Base-by-base conservation (phyloP, 805 yeast species). In the Kregervanrija pseudodelftensis region DNA sequence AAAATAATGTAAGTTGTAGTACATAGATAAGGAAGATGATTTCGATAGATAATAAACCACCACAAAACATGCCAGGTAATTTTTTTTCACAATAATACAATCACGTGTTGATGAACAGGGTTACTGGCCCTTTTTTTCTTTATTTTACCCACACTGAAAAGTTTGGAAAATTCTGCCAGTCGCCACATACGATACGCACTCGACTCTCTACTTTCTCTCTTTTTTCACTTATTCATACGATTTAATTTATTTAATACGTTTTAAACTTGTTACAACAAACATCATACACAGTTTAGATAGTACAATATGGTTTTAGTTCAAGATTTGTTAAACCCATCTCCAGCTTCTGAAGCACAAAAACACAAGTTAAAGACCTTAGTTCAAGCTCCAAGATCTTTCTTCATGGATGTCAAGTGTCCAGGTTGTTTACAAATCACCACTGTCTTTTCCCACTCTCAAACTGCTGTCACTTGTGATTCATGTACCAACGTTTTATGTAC, bases 321-420 rank as follows among this genome's bases (percentile, higher is more conserved):
- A 78, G 98, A 90, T 82, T 85, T 90, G 74, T 82, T 93, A 71
- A 85, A 93, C 95, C 99, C 99, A 74, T 74, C 85, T 72, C 86
- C 96, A 69, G 95, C 91, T 70, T 71, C 96, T 63, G 99, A 93
- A 83, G 90, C 89, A 66, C 83, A 81, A 76, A 82, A 90, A 75
- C 95, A 93, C 88, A 93, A 93, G 79, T 81, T 90, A 69, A 93
- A 91, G 89, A 82, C 85, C 67, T 85, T 93, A 69, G 99, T 93
- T 61, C 96, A 91, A 73, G 71, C 85, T 55, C 99, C 99, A 75
- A 87, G 98, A 84, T 90, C 98, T 51, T 93, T 78, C 83, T 93
- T 93, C 85, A 90, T 93, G 96, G 99, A 93, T 70, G 99, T 93
- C 64, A 93, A 91, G 76, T 93, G 99, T 77, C 98, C 95, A 74